These are phyloP conservation scores for Gigaspora rosea DNA, from an alignment of 192 early-diverging fungal species.

Conservation along the genomic window DNA sequence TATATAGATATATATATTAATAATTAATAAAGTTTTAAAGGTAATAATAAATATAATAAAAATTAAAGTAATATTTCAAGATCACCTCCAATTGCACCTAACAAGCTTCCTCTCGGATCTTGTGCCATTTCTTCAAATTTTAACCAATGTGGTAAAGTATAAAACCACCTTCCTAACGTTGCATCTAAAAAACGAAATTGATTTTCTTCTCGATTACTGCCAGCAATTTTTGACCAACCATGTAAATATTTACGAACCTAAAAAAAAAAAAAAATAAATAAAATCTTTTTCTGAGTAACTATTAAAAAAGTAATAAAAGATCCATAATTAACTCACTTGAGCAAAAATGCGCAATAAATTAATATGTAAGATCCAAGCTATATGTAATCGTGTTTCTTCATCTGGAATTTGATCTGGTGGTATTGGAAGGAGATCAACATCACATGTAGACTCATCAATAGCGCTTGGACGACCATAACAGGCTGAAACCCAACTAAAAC, in stretches of 20 bases:
- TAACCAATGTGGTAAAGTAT: conserved; percentile 28
- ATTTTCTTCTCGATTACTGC: conserved; percentile 24
- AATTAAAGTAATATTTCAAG: not conserved
- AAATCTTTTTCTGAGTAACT: not conserved
- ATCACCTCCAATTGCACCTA: conserved; percentile 32
- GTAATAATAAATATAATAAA: not conserved
- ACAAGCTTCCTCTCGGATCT: conserved; percentile 18
- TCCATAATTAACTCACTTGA: not conserved
- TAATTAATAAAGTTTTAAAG: not conserved
- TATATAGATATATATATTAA: too few relatives aligned
- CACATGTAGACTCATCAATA: conserved; percentile 30
- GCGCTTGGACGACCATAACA: conserved; percentile 33
- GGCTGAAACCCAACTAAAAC: conserved; percentile 29
- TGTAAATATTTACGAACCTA: conserved; percentile 32
- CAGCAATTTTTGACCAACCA: conserved; percentile 29
- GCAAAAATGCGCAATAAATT: conserved; percentile 32
- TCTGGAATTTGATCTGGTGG: conserved; percentile 26
- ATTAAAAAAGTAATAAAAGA: not conserved
- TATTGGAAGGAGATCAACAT: conserved; percentile 31
- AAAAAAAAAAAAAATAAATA: not conserved
- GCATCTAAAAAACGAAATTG: conserved; percentile 33
- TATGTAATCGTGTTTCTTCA: conserved; percentile 28
- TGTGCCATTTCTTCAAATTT: conserved; percentile 33
- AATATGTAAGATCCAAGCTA: conserved; percentile 32
- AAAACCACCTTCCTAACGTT: conserved; percentile 27